Percentiles rank a stretch among this genome's conserved stretches.
Conservation (phyloP, 345 rosid genomes). For the Arabis hirsuta region DNA sequence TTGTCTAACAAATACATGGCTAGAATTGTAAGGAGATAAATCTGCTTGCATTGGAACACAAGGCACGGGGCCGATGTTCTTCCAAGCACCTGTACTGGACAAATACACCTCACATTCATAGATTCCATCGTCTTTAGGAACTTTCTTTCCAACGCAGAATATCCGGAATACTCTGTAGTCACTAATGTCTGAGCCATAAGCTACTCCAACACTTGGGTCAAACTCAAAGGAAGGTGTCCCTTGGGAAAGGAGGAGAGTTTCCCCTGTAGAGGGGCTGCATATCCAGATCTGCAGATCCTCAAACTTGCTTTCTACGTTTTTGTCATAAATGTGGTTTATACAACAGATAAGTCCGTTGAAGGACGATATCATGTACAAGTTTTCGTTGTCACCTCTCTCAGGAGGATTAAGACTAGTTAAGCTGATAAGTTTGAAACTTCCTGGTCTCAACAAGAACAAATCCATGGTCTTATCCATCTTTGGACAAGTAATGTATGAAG, state of each 20-base stretch:
- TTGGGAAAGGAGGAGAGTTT: constrained; percentile 44
- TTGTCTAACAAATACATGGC: constrained; percentile 37
- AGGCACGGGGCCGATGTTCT: constrained; percentile 41
- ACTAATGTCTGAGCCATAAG: constrained; percentile 39
- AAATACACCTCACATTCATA: constrained; percentile 45
- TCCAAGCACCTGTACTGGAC: constrained; percentile 45
- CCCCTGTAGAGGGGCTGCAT: constrained; percentile 39
- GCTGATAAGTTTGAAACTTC: background rate
- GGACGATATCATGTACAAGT: constrained; percentile 26
- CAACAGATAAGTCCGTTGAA: constrained; percentile 33
- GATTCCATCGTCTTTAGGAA: background rate
- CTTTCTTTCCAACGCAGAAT: constrained; percentile 14
- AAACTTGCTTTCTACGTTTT: background rate
- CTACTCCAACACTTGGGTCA: constrained; percentile 45
- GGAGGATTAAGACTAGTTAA: background rate
- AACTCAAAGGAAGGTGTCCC: constrained; percentile 34
- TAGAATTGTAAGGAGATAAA: constrained; percentile 1
- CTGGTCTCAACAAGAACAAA: constrained; percentile 7
- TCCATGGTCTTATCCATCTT: background rate
- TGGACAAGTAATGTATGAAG: constrained; percentile 22
- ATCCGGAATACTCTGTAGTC: constrained; percentile 46
- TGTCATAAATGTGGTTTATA: background rate
- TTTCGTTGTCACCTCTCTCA: background rate
- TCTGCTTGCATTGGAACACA: constrained; percentile 26
- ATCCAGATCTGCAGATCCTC: constrained; percentile 43